Evolutionary conservation across 2,329 filamentous ascomycete genomes (phyloP).

Genomic region (Penicillium nordicum): DNA sequence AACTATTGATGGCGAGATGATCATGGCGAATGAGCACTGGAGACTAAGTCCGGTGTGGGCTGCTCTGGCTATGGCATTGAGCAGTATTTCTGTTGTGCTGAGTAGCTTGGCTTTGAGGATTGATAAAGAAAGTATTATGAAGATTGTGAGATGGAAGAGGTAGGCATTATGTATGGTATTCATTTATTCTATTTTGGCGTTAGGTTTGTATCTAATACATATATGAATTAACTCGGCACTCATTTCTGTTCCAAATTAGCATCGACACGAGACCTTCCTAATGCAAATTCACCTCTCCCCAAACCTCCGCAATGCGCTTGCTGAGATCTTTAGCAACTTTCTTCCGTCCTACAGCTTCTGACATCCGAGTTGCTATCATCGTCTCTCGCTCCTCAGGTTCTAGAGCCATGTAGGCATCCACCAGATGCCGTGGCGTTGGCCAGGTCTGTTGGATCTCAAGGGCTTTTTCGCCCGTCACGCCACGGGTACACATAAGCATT

Average conservation of each 20-base stretch:
- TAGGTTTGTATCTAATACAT: neutral
- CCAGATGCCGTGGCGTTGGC: slow-evolving; percentile 68
- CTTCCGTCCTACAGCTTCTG: slow-evolving; percentile 61
- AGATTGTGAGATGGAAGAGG: slow-evolving; percentile 13
- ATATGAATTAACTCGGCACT: neutral
- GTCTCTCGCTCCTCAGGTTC: slow-evolving; percentile 54
- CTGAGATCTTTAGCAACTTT: slow-evolving; percentile 65
- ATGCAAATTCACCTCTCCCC: slow-evolving; percentile 48
- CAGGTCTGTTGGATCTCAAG: slow-evolving; percentile 76
- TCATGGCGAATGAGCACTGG: slow-evolving; percentile 40
- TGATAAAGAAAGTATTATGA: slow-evolving; percentile 27
- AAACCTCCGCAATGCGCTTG: slow-evolving; percentile 68
- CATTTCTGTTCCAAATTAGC: neutral
- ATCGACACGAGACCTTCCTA: neutral
- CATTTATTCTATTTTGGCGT: neutral
- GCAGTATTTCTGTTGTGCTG: slow-evolving; percentile 81
- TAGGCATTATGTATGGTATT: neutral
- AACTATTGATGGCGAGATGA: slow-evolving; percentile 31
- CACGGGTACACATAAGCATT: slow-evolving; percentile 79
- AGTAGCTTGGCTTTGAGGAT: slow-evolving; percentile 72
- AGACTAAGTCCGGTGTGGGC: slow-evolving; percentile 65
- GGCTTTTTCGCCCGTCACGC: slow-evolving; percentile 73
- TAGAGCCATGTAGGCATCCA: slow-evolving; percentile 64
- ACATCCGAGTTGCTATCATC: slow-evolving; percentile 58
- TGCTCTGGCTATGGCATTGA: slow-evolving; percentile 85